Evolutionary conservation across 1,284 basidiomycete genomes (phyloP), one percentile per base, ranked within the genome.

Genomic region (Erythrobasidium hasegawianum): DNA sequence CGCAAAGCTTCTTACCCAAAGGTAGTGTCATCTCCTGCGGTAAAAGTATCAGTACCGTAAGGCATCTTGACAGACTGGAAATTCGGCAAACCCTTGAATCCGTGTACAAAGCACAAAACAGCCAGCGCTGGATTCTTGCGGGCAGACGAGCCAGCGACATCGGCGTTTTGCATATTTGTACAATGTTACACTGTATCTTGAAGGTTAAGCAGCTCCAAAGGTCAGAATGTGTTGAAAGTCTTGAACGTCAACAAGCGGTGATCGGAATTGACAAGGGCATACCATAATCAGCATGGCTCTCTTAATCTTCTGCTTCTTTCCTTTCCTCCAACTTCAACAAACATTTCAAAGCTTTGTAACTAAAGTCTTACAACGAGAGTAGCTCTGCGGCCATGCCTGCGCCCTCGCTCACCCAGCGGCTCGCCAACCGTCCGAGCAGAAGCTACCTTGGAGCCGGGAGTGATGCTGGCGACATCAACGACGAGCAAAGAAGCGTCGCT

Each of bases 21-120:
- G 13, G 68, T 69, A 26, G 57, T 60, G 64, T 69, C 68, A 43
- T 69, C 57, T 38, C 43, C 43, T 47, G 22, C 16, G 22, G 8
- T 18, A 8, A 4, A 47, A n/a, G 43, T 14, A 16, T 47, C 43
- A 47, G 14, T 47, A n/a, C n/a, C n/a, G n/a, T n/a, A 47, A 11
- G 8, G 5, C 22, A 14, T 47, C 43, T 24, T 47, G 16, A 47
- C 16, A 18, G 16, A 8, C 43, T 47, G 43, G 43, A 47, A 47
- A 47, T n/a, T n/a, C n/a, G 43, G 16, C 43, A 47, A 47, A 47
- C 68, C 68, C 57, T 69, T 69, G 62, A 69, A 69, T 27, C 68
- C 68, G 45, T 69, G 68, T n/a, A 69, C 64, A 54, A 59, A 69
- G 41, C 65, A 53, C 9, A 69, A 40, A 18, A 64, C 45, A 26